Evolutionary conservation across 768 basidiomycete species (phyloP).

Genomic region (Leccinum uliginosum): DNA sequence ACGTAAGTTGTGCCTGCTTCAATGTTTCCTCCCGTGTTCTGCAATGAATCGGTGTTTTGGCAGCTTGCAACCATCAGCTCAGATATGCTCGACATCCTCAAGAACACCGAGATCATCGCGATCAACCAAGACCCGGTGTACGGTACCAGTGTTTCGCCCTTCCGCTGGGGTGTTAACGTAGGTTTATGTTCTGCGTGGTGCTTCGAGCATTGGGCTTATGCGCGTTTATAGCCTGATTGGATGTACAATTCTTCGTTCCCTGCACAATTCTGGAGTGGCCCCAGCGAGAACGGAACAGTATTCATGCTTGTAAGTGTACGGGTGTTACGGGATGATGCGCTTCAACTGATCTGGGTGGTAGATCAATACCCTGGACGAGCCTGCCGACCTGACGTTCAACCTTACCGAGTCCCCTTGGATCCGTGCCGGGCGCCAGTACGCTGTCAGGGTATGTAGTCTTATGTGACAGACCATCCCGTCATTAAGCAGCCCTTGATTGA

Average conservation of each 20-base stretch:
- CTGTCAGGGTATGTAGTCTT: constrained; percentile 45
- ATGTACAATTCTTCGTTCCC: constrained; percentile 42
- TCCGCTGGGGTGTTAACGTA: constrained; percentile 65
- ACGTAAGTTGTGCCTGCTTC: constrained; percentile 32
- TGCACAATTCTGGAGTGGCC: constrained; percentile 66
- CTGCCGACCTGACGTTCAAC: constrained; percentile 55
- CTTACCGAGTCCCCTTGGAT: constrained; percentile 70
- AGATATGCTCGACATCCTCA: constrained; percentile 50
- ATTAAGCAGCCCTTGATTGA: not conserved
- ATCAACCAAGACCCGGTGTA: constrained; percentile 64
- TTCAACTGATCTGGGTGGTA: constrained; percentile 19
- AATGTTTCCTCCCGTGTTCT: not conserved
- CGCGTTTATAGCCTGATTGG: constrained; percentile 29
- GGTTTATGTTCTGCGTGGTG: constrained; percentile 16
- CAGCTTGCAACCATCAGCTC: constrained; percentile 49
- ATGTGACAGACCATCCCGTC: not conserved
- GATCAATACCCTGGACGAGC: constrained; percentile 54
- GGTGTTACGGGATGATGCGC: not conserved
- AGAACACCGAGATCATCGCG: constrained; percentile 58
- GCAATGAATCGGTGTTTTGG: not conserved
- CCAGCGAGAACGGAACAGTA: constrained; percentile 56
- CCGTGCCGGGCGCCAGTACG: constrained; percentile 57
- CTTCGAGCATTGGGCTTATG: not conserved
- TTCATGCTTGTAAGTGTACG: constrained; percentile 54
- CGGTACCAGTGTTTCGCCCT: constrained; percentile 61